Evolutionary conservation across 345 rosid genomes (phyloP).

Genomic region (Linum usitatissimum): DNA sequence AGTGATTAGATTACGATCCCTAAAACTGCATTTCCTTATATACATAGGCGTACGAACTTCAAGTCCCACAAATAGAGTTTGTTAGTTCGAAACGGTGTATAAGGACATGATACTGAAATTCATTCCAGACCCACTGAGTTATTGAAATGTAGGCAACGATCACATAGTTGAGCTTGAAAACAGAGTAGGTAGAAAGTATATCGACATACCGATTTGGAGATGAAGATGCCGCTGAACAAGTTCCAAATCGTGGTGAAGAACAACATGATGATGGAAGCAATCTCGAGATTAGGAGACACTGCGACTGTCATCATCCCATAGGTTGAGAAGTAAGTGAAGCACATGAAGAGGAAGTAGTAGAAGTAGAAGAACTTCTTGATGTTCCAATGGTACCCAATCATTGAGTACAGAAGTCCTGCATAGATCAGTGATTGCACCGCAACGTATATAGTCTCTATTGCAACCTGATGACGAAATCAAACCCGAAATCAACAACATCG

Average conservation of each 20-base stretch:
- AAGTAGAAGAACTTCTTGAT: slow-evolving; percentile 23
- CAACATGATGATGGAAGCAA: slow-evolving; percentile 30
- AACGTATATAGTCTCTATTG: slow-evolving; percentile 30
- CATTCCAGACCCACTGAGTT: no score
- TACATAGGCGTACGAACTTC: no score
- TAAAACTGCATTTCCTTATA: no score
- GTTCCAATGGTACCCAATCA: slow-evolving; percentile 33
- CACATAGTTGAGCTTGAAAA: no score
- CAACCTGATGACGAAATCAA: slow-evolving; percentile 20
- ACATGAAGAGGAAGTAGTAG: slow-evolving; percentile 37
- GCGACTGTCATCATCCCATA: slow-evolving; percentile 40
- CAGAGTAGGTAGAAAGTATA: background rate
- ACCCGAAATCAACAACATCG: no score
- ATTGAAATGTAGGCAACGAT: no score
- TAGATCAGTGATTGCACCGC: slow-evolving; percentile 24
- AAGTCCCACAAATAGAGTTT: no score
- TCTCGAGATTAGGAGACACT: slow-evolving; percentile 28
- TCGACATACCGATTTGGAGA: slow-evolving; percentile 26
- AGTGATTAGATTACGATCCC: no score
- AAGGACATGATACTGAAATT: no score
- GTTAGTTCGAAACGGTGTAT: no score
- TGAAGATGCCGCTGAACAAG: slow-evolving; percentile 35
- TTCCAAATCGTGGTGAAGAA: slow-evolving; percentile 39
- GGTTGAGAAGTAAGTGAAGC: slow-evolving; percentile 34
- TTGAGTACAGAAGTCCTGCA: slow-evolving; percentile 20